A percentile compares a stretch with the other conserved stretches of the same genome.
Conservation (phyloP, 129 eudicot species). For the Silybum marianum region DNA sequence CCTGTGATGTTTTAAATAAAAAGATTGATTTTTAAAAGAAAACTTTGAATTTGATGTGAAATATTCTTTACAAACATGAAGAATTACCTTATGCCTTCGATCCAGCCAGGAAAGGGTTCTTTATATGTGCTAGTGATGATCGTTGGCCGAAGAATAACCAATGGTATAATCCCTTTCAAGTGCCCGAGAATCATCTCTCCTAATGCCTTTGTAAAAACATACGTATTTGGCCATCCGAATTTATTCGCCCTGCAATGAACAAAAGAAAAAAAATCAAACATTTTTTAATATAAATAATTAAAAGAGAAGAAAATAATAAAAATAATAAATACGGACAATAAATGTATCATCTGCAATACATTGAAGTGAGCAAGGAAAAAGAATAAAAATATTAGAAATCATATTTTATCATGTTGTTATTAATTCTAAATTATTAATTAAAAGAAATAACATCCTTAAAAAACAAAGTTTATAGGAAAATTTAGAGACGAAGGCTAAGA, state of each 20-base stretch:
- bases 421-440: neutral
- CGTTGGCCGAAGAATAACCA: constrained; percentile 55
- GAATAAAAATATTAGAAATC: neutral
- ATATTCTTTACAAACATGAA: neutral
- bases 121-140: constrained; percentile 56
- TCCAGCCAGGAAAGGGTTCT: constrained; percentile 74
- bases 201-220: constrained; percentile 64
- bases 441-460: neutral
- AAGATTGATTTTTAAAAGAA: neutral
- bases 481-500: neutral
- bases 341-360: neutral
- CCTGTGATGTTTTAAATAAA: constrained; percentile 27
- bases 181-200: constrained; percentile 59
- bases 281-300: neutral
- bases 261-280: neutral
- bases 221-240: constrained; percentile 70
- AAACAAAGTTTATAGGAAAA: neutral
- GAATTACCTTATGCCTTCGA: constrained; percentile 48
- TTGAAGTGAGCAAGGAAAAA: neutral
- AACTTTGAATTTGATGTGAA: neutral
- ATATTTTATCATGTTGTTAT: neutral
- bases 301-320: neutral
- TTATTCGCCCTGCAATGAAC: constrained; percentile 30
- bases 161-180: constrained; percentile 30
- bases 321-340: neutral